phyloP scores from a whole-genome alignment of 2,329 filamentous ascomycete species.

The Pseudofabraea citricarpa region DNA sequence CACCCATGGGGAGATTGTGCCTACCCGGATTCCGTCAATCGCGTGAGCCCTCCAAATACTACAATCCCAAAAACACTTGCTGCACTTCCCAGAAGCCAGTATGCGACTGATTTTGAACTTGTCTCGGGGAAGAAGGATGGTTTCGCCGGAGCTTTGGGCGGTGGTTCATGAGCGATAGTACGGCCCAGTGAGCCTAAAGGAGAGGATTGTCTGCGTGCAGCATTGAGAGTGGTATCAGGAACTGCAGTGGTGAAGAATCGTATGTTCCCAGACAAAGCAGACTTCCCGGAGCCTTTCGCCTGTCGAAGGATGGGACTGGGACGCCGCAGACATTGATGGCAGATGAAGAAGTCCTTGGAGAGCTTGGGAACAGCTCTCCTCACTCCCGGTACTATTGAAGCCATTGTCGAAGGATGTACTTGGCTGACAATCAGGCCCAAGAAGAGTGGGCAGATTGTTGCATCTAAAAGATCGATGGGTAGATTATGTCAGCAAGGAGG shows the following conservation, averaged over 20 bases:
- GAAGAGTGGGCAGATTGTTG: constrained; percentile 4
- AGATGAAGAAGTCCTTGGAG: constrained; percentile 25
- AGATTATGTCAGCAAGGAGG: constrained; percentile 3
- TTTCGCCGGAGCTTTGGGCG: constrained; percentile 3
- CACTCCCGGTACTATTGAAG: constrained; percentile 24
- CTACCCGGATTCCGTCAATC: constrained; percentile 94
- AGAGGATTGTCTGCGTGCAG: constrained; percentile 7
- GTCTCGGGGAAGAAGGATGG: constrained; percentile 38
- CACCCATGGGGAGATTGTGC: constrained; percentile 12
- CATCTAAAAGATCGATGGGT: neutral
- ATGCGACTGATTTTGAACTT: constrained; percentile 73
- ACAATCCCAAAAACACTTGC: constrained; percentile 96
- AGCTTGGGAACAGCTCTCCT: constrained; percentile 22
- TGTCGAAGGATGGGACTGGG: constrained; percentile 6
- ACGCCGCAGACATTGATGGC: constrained; percentile 23
- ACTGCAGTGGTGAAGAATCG: constrained; percentile 25
- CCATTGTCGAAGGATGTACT: constrained; percentile 18
- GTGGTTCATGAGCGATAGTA: constrained; percentile 12
- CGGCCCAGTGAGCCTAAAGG: constrained; percentile 19
- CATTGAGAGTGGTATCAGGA: constrained; percentile 4
- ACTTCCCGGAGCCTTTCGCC: constrained; percentile 16
- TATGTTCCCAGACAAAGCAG: constrained; percentile 15
- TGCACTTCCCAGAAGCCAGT: constrained; percentile 90
- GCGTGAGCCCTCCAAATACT: constrained; percentile 86
- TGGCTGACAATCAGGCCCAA: constrained; percentile 3